Conservation (phyloP, 2,329 filamentous ascomycete species). For the Hymenoscyphus salicellus region DNA sequence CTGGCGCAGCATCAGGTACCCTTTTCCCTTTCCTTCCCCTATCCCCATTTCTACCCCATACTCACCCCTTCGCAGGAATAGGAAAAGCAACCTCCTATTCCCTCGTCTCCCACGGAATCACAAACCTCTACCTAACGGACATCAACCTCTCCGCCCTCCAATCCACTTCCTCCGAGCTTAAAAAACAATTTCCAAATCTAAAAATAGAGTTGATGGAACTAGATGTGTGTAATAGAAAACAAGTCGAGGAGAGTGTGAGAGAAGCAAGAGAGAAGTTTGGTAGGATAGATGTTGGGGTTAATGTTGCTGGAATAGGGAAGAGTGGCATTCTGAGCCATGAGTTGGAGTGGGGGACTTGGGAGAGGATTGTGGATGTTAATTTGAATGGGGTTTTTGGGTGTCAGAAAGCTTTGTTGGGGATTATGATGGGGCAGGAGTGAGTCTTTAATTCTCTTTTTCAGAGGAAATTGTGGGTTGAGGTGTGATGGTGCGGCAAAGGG, state of each 20-base stretch:
- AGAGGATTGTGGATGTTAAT: slow-evolving; percentile 50
- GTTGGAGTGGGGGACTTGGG: slow-evolving; percentile 47
- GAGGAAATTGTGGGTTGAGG: too few relatives aligned
- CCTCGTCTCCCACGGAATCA: slow-evolving; percentile 48
- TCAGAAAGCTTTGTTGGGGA: slow-evolving; percentile 49
- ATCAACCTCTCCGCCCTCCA: slow-evolving; percentile 39
- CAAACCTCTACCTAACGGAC: slow-evolving; percentile 47
- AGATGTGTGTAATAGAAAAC: slow-evolving; percentile 45
- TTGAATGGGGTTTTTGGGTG: slow-evolving; percentile 57
- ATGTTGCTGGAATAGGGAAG: slow-evolving; percentile 53
- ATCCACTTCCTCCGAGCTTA: slow-evolving; percentile 37
- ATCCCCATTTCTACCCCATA: background rate
- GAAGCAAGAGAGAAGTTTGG: slow-evolving; percentile 46
- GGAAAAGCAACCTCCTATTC: slow-evolving; percentile 46
- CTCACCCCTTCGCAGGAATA: slow-evolving; percentile 41
- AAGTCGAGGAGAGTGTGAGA: slow-evolving; percentile 45
- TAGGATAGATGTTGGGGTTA: slow-evolving; percentile 53
- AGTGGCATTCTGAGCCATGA: slow-evolving; percentile 44
- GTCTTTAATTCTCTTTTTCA: slow-evolving; percentile 9
- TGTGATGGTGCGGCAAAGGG: background rate
- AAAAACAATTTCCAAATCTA: slow-evolving; percentile 40
- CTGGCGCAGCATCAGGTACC: slow-evolving; percentile 46
- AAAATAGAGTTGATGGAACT: slow-evolving; percentile 42
- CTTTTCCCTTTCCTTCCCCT: background rate
- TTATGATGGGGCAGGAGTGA: slow-evolving; percentile 52